Conservation (phyloP, 2,329 filamentous ascomycete genomes). For the Neonectria neomacrospora region DNA sequence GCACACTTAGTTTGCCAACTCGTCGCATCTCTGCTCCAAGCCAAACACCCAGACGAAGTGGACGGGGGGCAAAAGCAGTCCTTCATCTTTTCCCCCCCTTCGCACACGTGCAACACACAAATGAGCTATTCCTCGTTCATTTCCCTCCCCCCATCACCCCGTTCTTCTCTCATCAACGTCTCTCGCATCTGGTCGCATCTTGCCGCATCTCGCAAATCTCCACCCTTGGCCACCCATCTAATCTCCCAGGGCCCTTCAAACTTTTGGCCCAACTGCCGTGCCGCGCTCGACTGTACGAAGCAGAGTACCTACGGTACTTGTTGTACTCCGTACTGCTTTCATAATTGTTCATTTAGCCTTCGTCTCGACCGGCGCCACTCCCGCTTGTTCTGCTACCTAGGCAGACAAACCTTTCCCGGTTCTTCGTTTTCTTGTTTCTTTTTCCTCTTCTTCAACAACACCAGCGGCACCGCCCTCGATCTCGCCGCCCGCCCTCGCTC, state of each 20-base stretch:
- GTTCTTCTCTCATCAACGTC: neutral
- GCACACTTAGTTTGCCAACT: conserved; percentile 30
- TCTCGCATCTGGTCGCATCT: neutral
- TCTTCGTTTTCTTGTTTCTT: conserved; percentile 3
- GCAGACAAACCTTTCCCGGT: neutral
- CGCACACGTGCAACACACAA: conserved; percentile 2
- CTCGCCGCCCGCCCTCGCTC: neutral
- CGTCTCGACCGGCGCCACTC: conserved; percentile 2
- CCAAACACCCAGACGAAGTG: conserved; percentile 8
- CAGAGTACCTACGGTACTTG: neutral
- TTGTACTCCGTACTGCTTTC: neutral
- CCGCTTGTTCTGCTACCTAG: conserved; percentile 10
- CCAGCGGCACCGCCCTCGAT: neutral
- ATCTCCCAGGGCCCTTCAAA: conserved; percentile 23
- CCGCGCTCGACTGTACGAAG: neutral
- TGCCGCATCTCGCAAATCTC: conserved; percentile 15
- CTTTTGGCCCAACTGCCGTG: conserved; percentile 20
- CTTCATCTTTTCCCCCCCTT: conserved; percentile 19
- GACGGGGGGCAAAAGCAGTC: neutral
- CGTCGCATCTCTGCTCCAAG: conserved; percentile 13
- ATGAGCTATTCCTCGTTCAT: conserved; percentile 11
- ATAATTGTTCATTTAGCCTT: neutral
- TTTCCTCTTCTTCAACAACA: conserved; percentile 1
- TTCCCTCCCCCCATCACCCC: neutral
- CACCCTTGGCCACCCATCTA: conserved; percentile 14